Conservation (phyloP, 768 basidiomycete genomes). For the Russula sp. region DNA sequence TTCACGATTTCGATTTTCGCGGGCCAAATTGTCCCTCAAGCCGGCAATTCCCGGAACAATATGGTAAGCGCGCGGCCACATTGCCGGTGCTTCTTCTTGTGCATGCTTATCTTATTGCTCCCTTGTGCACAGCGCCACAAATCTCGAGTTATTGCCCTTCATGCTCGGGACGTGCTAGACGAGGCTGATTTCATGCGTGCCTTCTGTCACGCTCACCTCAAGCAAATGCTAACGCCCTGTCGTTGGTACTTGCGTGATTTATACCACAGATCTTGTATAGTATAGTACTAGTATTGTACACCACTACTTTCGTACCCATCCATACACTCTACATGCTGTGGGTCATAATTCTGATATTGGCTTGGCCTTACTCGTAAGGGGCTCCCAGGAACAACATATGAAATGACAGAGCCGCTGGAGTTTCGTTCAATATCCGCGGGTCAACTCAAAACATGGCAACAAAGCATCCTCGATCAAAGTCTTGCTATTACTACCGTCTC, state of each 20-base stretch:
- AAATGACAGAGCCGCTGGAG: slow-evolving; percentile 1
- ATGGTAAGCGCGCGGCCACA: slow-evolving; percentile 1
- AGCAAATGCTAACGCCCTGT: neutral
- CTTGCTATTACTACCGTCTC: neutral
- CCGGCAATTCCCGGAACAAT: slow-evolving; percentile 19
- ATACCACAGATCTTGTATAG: slow-evolving; percentile 16
- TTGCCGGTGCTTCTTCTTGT: too few species aligned
- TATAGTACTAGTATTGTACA: slow-evolving; percentile 7
- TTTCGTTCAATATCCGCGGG: slow-evolving; percentile 4
- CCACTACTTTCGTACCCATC: neutral
- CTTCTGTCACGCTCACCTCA: neutral
- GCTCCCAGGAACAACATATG: neutral
- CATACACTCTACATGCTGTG: neutral
- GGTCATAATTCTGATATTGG: neutral
- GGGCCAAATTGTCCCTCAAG: neutral
- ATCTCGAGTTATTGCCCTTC: slow-evolving; percentile 17
- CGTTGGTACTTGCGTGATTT: slow-evolving; percentile 10
- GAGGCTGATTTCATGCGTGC: slow-evolving; percentile 2
- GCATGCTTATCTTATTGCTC: neutral
- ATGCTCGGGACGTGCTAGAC: slow-evolving; percentile 9
- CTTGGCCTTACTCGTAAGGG: neutral
- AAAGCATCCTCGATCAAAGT: neutral
- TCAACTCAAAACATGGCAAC: neutral
- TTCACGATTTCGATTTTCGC: neutral
- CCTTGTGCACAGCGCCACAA: slow-evolving; percentile 13